phyloP scores from a whole-genome alignment of 179 eudicot genomes.

The Pouteria campechiana region DNA sequence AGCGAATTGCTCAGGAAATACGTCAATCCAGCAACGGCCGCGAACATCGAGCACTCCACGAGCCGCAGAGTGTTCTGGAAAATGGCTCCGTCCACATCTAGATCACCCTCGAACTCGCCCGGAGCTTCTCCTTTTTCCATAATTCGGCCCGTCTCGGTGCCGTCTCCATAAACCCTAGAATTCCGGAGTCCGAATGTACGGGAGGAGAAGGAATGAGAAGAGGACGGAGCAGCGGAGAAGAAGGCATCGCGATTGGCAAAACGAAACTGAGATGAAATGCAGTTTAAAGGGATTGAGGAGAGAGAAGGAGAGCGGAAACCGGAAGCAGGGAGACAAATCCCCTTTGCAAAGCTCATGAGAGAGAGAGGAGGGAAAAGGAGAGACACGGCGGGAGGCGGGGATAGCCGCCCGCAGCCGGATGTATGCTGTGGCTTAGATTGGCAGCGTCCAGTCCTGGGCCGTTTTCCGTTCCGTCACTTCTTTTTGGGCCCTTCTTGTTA shows the following conservation, averaged over 20 bases:
- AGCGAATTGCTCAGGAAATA: slow-evolving; percentile 80
- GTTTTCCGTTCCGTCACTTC: no score
- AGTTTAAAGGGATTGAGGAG: not conserved
- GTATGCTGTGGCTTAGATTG: no score
- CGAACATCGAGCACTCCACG: slow-evolving; percentile 95
- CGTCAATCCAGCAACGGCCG: slow-evolving; percentile 72
- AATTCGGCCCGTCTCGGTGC: slow-evolving; percentile 11
- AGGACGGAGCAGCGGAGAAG: not conserved
- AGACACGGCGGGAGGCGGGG: not conserved
- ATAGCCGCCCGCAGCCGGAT: no score
- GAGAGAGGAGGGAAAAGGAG: not conserved
- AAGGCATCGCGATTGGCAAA: not conserved
- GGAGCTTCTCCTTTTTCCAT: slow-evolving; percentile 10
- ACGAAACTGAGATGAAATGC: not conserved
- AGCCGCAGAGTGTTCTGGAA: slow-evolving; percentile 63
- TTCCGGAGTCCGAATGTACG: not conserved
- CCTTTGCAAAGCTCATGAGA: no score
- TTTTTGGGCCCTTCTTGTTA: no score
- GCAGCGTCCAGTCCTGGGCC: no score
- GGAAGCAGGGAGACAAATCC: slow-evolving; percentile 2
- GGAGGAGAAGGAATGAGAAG: not conserved
- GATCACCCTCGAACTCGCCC: slow-evolving; percentile 34
- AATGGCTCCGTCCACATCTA: slow-evolving; percentile 52
- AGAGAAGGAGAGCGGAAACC: not conserved
- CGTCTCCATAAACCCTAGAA: slow-evolving; percentile 4